Evolutionary conservation across 2,329 filamentous ascomycete species (phyloP).

Genomic region (Gaeumannomyces tritici): DNA sequence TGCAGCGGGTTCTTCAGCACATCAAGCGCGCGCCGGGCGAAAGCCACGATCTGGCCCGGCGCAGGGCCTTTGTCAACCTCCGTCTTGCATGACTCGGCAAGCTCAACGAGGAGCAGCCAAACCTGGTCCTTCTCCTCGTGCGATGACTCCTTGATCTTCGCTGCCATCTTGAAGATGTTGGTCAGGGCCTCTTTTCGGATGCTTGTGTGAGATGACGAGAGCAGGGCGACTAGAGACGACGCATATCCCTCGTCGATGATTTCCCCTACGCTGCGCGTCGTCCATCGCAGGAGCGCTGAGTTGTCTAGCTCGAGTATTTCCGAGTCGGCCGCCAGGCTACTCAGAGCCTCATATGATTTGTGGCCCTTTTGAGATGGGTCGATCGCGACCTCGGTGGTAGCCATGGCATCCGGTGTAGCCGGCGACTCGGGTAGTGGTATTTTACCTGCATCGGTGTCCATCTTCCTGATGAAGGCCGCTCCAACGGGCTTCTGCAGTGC

Average conservation of each 20-base stretch:
- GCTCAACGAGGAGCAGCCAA: constrained; percentile 70
- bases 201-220: constrained; percentile 65
- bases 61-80: constrained; percentile 46
- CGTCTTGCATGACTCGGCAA: constrained; percentile 60
- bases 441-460: not conserved
- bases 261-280: constrained; percentile 66
- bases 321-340: not conserved
- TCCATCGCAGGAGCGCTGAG: constrained; percentile 52
- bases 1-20: constrained; percentile 71
- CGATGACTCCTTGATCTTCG: constrained; percentile 55
- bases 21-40: constrained; percentile 59
- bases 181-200: constrained; percentile 70
- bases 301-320: constrained; percentile 35
- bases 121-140: constrained; percentile 70
- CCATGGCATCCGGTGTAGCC: not conserved
- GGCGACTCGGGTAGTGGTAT: not conserved
- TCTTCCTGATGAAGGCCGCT: not conserved
- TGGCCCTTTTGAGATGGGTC: not conserved
- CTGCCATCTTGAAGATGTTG: constrained; percentile 56
- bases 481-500: not conserved
- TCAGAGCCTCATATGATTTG: not conserved
- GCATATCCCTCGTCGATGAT: constrained; percentile 70
- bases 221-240: constrained; percentile 59
- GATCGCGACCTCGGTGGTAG: not conserved
- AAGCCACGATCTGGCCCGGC: constrained; percentile 66